Conservation (phyloP, 2,329 filamentous ascomycete genomes). For the Neurospora crassa region DNA sequence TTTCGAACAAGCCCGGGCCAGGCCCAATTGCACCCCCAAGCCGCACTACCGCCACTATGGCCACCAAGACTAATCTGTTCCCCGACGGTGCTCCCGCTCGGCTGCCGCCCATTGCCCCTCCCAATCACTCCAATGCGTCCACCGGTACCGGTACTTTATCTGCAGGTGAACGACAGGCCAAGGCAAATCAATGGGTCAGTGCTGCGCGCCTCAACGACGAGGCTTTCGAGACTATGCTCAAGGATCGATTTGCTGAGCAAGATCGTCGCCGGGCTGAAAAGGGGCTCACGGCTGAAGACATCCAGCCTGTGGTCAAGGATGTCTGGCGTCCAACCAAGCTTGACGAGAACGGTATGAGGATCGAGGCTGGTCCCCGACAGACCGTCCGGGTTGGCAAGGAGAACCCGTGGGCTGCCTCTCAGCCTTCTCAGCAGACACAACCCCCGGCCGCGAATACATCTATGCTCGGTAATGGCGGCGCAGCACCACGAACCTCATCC, state of each 20-base stretch:
- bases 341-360: slow-evolving; percentile 26
- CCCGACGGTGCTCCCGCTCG: slow-evolving; percentile 3
- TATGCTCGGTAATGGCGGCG: slow-evolving; percentile 6
- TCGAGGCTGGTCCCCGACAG: slow-evolving; percentile 20
- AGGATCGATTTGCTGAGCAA: slow-evolving; percentile 30
- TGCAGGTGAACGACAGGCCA: slow-evolving; percentile 9
- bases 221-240: slow-evolving; percentile 29
- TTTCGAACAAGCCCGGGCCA: slow-evolving; percentile 27
- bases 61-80: slow-evolving; percentile 1
- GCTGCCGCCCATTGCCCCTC: slow-evolving; percentile 25
- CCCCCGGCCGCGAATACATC: neutral
- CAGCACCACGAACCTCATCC: slow-evolving; percentile 25
- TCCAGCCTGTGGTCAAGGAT: slow-evolving; percentile 40
- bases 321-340: slow-evolving; percentile 40
- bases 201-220: slow-evolving; percentile 31
- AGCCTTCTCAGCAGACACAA: slow-evolving; percentile 5
- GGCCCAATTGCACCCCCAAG: slow-evolving; percentile 34
- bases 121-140: slow-evolving; percentile 13
- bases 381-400: slow-evolving; percentile 21
- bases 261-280: slow-evolving; percentile 36
- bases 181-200: slow-evolving; percentile 15
- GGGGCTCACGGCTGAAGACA: slow-evolving; percentile 33
- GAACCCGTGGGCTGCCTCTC: slow-evolving; percentile 12
- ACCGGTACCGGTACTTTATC: neutral
- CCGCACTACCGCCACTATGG: slow-evolving; percentile 4